Conservation (phyloP, 345 rosid genomes). For the Eucalyptus microcorys region DNA sequence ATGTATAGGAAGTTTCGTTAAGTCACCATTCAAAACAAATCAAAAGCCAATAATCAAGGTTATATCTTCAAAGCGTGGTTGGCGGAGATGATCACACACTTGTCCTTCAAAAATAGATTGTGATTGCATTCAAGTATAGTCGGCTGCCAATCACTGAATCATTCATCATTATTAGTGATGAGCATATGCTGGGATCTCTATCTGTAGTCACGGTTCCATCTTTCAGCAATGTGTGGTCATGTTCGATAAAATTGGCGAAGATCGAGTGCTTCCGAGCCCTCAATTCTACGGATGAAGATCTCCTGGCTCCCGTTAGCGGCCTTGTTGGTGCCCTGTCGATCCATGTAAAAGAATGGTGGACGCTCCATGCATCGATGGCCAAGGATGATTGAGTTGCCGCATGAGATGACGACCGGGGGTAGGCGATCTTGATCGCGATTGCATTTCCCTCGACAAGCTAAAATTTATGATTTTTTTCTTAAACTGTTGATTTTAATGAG, state of each 20-base stretch:
- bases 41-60: neutral
- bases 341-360: neutral
- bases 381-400: neutral
- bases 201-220: too few relatives aligned
- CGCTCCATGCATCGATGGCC: neutral
- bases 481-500: neutral
- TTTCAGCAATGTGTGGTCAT: too few relatives aligned
- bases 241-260: neutral
- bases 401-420: neutral
- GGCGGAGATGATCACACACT: neutral
- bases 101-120: neutral
- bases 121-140: neutral
- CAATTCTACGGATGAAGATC: neutral
- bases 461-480: neutral
- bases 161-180: too few relatives aligned
- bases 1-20: too few relatives aligned
- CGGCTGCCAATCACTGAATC: neutral
- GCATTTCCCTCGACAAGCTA: neutral
- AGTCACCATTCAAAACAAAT: too few relatives aligned
- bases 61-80: neutral
- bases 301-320: neutral
- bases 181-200: neutral
- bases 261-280: neutral
- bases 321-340: neutral
- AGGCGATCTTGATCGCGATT: neutral